A percentile compares a stretch with the other conserved stretches of the same genome.
Evolutionary conservation across 208 protist species (phyloP).

Genomic region (Wallacemonas sp.): DNA sequence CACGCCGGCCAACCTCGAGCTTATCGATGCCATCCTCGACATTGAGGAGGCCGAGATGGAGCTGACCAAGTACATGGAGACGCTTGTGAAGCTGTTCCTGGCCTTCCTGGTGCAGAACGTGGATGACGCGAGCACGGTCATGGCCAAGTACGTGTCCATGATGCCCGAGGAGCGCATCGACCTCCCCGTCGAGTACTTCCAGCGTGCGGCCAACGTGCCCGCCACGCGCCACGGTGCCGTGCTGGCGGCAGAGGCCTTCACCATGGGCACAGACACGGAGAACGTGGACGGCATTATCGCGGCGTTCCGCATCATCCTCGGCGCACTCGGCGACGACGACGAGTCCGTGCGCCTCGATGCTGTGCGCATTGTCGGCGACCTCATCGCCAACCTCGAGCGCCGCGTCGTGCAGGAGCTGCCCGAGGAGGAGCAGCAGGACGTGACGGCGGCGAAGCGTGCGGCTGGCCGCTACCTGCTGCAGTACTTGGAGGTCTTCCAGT

Average conservation of each 20-base stretch:
- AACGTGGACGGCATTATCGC: constrained; percentile 66
- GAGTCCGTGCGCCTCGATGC: constrained; percentile 46
- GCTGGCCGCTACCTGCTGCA: constrained; percentile 83
- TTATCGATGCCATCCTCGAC: constrained; percentile 79
- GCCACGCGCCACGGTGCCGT: constrained; percentile 68
- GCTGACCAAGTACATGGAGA: constrained; percentile 59
- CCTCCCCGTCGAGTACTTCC: constrained; percentile 62
- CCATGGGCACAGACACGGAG: constrained; percentile 59
- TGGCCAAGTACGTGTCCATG: constrained; percentile 66
- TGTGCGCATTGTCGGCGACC: constrained; percentile 55
- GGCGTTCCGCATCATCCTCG: constrained; percentile 72
- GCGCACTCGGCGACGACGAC: constrained; percentile 67
- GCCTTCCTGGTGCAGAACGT: constrained; percentile 65
- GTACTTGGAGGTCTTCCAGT: constrained; percentile 75
- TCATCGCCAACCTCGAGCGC: constrained; percentile 74
- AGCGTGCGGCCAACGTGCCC: constrained; percentile 63
- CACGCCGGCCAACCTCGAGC: constrained; percentile 67
- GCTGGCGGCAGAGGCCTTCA: constrained; percentile 70
- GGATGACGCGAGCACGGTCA: constrained; percentile 54
- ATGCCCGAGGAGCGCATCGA: constrained; percentile 49
- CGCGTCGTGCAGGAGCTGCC: constrained; percentile 54
- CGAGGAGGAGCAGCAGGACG: constrained; percentile 75
- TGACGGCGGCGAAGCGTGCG: constrained; percentile 79
- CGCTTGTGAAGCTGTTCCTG: constrained; percentile 61
- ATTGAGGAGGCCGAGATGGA: constrained; percentile 82